phyloP scores from a whole-genome alignment of 805 yeast genomes.

The Schizosaccharomyces cryophilus region DNA sequence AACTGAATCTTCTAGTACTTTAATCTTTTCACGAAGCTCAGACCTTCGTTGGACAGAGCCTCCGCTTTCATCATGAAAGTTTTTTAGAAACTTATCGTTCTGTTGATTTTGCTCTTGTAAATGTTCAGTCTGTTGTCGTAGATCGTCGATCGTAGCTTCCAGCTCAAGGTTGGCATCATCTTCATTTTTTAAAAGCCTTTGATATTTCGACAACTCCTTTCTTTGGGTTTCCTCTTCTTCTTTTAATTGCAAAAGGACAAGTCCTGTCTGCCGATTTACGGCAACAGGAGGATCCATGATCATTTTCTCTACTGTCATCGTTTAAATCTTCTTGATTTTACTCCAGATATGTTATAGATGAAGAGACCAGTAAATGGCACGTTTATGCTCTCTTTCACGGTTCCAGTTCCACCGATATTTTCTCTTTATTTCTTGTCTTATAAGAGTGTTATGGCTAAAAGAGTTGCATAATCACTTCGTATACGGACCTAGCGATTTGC shows the following conservation, averaged over 20 bases:
- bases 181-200: background rate
- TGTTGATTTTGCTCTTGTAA: background rate
- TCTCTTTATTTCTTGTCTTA: no score
- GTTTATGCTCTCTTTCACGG: no score
- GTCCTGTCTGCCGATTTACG: background rate
- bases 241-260: background rate
- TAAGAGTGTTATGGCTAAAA: no score
- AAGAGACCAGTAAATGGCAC: background rate
- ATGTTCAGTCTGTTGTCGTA: background rate
- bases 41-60: background rate
- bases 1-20: no score
- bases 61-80: background rate
- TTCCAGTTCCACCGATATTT: no score
- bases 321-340: background rate
- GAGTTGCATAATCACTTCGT: no score
- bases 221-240: background rate
- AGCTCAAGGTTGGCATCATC: background rate
- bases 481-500: no score
- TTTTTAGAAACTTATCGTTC: background rate
- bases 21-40: background rate
- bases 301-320: background rate
- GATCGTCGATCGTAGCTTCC: background rate
- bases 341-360: background rate
- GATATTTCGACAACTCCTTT: background rate
- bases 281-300: background rate